Conservation (phyloP, 2,329 filamentous ascomycete genomes). For the Ramularia endophylla region DNA sequence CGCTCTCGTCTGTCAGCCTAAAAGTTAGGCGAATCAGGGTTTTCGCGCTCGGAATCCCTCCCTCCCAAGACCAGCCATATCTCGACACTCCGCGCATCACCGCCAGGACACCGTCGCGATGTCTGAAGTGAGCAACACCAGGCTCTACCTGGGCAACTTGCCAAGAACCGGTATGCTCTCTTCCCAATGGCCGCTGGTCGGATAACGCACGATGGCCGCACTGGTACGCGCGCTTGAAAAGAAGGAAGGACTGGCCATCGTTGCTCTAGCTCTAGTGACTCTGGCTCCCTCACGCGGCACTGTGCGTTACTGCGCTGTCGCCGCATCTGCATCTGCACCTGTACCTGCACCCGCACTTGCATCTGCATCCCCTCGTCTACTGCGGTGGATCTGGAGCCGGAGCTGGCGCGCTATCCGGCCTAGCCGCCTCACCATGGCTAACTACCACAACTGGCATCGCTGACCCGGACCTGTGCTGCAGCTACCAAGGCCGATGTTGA, state of each 20-base stretch:
- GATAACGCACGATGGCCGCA: constrained; percentile 20
- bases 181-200: constrained; percentile 24
- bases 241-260: background rate
- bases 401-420: constrained; percentile 19
- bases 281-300: too few relatives aligned
- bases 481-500: constrained; percentile 97
- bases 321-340: constrained; percentile 1
- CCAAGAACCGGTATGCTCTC: constrained; percentile 78
- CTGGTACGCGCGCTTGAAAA: background rate
- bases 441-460: constrained; percentile 31
- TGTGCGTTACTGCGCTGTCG: background rate
- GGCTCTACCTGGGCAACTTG: constrained; percentile 96
- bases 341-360: constrained; percentile 5
- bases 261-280: background rate
- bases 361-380: constrained; percentile 8
- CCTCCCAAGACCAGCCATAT: constrained; percentile 3
- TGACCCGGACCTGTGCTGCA: constrained; percentile 49
- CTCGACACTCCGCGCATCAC: constrained; percentile 4
- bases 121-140: constrained; percentile 87
- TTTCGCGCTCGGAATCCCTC: too few relatives aligned
- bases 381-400: constrained; percentile 24
- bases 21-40: too few relatives aligned
- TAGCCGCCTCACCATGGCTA: too few relatives aligned
- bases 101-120: constrained; percentile 38
- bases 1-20: too few relatives aligned